A percentile compares a stretch with the other conserved stretches of the same genome.
Conservation (phyloP, 2,329 filamentous ascomycete genomes). For the Cladosporium velox region DNA sequence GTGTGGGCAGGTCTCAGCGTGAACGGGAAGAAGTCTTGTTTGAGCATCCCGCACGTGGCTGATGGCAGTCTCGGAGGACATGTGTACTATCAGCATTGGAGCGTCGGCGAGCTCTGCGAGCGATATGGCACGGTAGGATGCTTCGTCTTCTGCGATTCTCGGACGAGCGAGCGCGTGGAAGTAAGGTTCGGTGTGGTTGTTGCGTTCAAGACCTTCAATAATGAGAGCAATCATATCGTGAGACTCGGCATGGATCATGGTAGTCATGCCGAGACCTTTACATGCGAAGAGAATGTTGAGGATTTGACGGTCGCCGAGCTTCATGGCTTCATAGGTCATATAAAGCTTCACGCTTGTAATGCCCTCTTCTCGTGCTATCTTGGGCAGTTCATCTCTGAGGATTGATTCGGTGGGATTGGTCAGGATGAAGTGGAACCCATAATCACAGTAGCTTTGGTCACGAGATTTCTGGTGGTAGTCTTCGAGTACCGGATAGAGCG, state of each 20-base stretch:
- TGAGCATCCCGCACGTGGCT: constrained; percentile 40
- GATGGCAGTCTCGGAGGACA: constrained; percentile 45
- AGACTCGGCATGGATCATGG: constrained; percentile 54
- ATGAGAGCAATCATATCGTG: constrained; percentile 50
- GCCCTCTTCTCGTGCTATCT: constrained; percentile 44
- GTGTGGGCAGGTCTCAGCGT: constrained; percentile 43
- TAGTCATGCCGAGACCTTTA: constrained; percentile 49
- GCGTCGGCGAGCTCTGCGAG: constrained; percentile 53
- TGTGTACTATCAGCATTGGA: constrained; percentile 57
- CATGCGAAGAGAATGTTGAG: constrained; percentile 54
- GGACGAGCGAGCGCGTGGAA: constrained; percentile 52
- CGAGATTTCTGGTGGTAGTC: constrained; percentile 51
- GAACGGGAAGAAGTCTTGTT: constrained; percentile 38
- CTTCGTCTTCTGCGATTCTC: constrained; percentile 51
- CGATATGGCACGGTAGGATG: constrained; percentile 53
- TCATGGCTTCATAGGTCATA: constrained; percentile 56
- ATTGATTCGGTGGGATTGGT: constrained; percentile 48
- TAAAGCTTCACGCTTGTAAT: constrained; percentile 55
- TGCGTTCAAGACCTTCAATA: constrained; percentile 45
- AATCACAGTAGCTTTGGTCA: constrained; percentile 57
- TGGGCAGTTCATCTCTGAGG: constrained; percentile 45
- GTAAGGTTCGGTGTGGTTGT: constrained; percentile 44
- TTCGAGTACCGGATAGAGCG: constrained; percentile 49
- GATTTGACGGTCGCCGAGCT: constrained; percentile 53
- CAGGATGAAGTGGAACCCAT: constrained; percentile 57